A percentile compares a stretch with the other conserved stretches of the same genome.
Evolutionary conservation across 495 filamentous ascomycete genomes (phyloP).

Genomic region (Staphylotrichum longicolle): DNA sequence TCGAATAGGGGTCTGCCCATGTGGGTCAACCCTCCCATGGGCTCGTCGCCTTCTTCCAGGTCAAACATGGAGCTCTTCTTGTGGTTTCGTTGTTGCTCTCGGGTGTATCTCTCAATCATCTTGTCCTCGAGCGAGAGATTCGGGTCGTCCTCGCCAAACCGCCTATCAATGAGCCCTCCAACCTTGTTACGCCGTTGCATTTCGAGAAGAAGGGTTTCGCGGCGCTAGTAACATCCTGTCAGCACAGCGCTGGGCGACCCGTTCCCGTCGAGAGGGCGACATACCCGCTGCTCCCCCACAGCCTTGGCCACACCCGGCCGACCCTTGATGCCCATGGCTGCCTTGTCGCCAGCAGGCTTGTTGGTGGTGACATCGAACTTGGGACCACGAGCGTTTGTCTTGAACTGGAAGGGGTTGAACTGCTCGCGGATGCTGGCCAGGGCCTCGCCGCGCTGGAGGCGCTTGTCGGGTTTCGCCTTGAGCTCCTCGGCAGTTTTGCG

Average conservation of each 20-base stretch:
- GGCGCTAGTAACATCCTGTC: slow-evolving; percentile 49
- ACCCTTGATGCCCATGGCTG: slow-evolving; percentile 54
- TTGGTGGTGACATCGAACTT: slow-evolving; percentile 76
- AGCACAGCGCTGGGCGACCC: neutral
- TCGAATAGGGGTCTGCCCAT: slow-evolving; percentile 68
- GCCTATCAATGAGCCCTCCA: slow-evolving; percentile 86
- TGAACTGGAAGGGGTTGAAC: slow-evolving; percentile 97
- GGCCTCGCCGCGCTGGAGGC: slow-evolving; percentile 68
- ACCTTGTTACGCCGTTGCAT: slow-evolving; percentile 84
- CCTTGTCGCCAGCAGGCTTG: slow-evolving; percentile 48
- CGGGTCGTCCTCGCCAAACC: slow-evolving; percentile 94
- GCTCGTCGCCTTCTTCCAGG: slow-evolving; percentile 80
- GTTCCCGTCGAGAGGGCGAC: slow-evolving; percentile 29
- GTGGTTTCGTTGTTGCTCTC: slow-evolving; percentile 71
- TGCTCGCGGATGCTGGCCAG: slow-evolving; percentile 83
- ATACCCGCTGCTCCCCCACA: slow-evolving; percentile 78
- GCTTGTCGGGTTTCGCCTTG: slow-evolving; percentile 59
- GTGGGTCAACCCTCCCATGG: slow-evolving; percentile 74
- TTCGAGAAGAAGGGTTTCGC: slow-evolving; percentile 77
- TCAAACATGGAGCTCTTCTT: slow-evolving; percentile 80
- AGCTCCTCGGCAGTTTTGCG: slow-evolving; percentile 67
- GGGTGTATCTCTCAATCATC: slow-evolving; percentile 83
- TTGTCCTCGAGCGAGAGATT: slow-evolving; percentile 91
- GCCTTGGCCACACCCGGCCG: slow-evolving; percentile 83
- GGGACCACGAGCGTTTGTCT: slow-evolving; percentile 60